Percentiles rank a stretch among this genome's conserved stretches.
Conservation (phyloP, 2,329 filamentous ascomycete species). For the Chrysoporthe puriensis region DNA sequence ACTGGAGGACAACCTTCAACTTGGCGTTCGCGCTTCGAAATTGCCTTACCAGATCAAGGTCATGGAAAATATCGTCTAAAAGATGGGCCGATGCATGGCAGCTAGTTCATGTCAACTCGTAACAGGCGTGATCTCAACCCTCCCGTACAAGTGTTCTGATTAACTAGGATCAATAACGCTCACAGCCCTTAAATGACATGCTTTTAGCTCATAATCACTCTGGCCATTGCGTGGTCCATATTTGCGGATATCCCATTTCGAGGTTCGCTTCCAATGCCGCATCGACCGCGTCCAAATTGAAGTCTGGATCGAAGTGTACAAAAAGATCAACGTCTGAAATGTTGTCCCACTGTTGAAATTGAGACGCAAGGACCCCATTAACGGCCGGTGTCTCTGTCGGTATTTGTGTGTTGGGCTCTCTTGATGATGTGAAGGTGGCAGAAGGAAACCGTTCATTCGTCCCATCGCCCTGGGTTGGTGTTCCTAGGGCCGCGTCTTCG, state of each 20-base stretch:
- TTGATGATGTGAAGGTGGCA: not conserved
- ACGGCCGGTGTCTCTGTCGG: not conserved
- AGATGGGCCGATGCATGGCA: too few relatives aligned
- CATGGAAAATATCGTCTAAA: too few relatives aligned
- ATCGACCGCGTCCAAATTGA: slow-evolving; percentile 57
- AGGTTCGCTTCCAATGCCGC: slow-evolving; percentile 58
- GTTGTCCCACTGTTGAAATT: slow-evolving; percentile 30
- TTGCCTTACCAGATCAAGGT: too few relatives aligned
- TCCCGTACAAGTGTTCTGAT: too few relatives aligned
- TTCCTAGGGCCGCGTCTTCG: not conserved
- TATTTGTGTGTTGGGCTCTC: not conserved
- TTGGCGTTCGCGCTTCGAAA: too few relatives aligned
- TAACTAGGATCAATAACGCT: too few relatives aligned
- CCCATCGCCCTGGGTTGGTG: not conserved
- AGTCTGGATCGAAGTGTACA: slow-evolving; percentile 58
- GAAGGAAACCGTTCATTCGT: not conserved
- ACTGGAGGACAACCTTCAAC: too few relatives aligned
- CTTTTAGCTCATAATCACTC: not conserved
- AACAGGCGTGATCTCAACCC: too few relatives aligned
- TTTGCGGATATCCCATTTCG: slow-evolving; percentile 56
- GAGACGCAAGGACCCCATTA: not conserved
- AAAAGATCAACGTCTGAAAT: slow-evolving; percentile 58
- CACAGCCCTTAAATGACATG: too few relatives aligned
- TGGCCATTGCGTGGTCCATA: slow-evolving; percentile 44
- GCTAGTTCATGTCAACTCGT: too few relatives aligned